Evolutionary conservation across 345 rosid genomes (phyloP).

Genomic region (Rubroshorea leprosula): DNA sequence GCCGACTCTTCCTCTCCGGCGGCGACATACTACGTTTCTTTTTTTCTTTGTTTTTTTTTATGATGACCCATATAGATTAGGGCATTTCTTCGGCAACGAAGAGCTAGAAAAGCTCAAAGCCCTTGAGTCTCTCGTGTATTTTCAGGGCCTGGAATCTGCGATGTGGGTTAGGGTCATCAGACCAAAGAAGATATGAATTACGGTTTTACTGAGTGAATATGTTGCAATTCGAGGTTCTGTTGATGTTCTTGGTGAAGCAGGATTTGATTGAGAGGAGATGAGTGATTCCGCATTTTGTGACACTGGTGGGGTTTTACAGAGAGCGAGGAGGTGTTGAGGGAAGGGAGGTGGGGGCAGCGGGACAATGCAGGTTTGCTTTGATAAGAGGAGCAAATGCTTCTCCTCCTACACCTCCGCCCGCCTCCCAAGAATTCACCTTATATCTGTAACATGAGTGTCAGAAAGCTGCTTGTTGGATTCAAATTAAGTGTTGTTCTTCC

Average conservation of each 20-base stretch:
- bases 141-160: too few relatives aligned
- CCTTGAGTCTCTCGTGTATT: too few relatives aligned
- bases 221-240: constrained; percentile 55
- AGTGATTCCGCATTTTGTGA: constrained; percentile 72
- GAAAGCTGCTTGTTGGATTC: not conserved
- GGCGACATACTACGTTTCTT: too few relatives aligned
- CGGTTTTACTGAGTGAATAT: constrained; percentile 71
- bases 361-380: constrained; percentile 83
- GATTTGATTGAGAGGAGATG: constrained; percentile 72
- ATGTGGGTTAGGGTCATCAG: not conserved
- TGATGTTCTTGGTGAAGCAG: constrained; percentile 75
- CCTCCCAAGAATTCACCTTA: constrained; percentile 79
- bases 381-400: constrained; percentile 71
- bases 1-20: too few relatives aligned
- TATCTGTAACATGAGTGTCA: constrained; percentile 69
- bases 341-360: constrained; percentile 66
- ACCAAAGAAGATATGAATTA: not conserved
- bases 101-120: too few relatives aligned
- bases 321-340: constrained; percentile 31
- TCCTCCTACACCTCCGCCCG: constrained; percentile 61
- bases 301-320: constrained; percentile 63
- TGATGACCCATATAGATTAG: too few relatives aligned
- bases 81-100: too few relatives aligned
- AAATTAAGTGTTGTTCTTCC: not conserved
- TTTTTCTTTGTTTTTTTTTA: too few relatives aligned